Base-by-base conservation (phyloP, 1,284 basidiomycete genomes). In the Boletus semigastroideus region DNA sequence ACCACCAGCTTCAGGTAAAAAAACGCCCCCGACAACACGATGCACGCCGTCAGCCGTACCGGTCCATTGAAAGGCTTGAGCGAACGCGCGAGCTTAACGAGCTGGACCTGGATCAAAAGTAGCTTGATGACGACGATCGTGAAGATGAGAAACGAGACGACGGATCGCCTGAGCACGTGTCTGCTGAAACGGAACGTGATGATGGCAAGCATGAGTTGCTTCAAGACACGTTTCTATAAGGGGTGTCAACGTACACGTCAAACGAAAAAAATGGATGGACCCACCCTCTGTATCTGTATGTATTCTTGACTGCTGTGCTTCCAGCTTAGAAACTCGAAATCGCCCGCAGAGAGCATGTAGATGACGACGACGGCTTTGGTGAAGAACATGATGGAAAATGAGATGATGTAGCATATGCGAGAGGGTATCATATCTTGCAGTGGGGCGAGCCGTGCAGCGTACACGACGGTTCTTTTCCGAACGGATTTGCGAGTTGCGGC, bases 121-220 rank as follows among this genome's bases (percentile, higher is more conserved):
- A 68, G 8, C 49, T 67, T 67, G 63, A 68, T 52, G 53, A 62
- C 54, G 52, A 65, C 50, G 60, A 65, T 65, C 46, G 64, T 50
- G 37, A 68, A 65, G 53, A 65, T 59, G 59, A 65, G 51, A 46
- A 67, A 64, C 30, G 61, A 56, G 38, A 67, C 47, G 33, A 68
- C 55, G 46, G 66, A 67, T 49, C 61, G 66, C 49, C 56, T 67
- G 49, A 67, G 47, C 58, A 67, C 64, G 43, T 65, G 56, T 48
- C 48, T 54, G 51, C 65, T 51, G 37, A 65, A n/a, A 14, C 61
- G 64, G 31, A 68, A 62, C 31, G 64, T 68, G 54, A 65, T 47
- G 31, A 67, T 16, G 0, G 63, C 60, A 27, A 65, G 46, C 20
- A 55, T 57, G 38, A 65, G 61, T 14, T 62, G 65, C 31, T 53